Evolutionary conservation across 495 filamentous ascomycete genomes (phyloP).

Genomic region (Cercophora samala): DNA sequence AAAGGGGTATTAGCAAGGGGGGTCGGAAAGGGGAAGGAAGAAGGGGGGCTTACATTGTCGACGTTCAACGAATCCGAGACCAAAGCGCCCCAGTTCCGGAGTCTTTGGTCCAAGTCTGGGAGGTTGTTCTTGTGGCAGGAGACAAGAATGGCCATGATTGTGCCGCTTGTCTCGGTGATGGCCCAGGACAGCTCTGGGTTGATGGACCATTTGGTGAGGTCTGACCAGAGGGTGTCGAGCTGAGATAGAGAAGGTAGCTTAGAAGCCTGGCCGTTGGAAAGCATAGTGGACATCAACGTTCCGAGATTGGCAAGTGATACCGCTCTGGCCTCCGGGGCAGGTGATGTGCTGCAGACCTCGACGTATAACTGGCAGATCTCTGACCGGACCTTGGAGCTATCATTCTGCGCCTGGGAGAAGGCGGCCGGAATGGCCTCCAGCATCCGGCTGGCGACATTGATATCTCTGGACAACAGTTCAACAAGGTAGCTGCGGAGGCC

Average conservation of each 20-base stretch:
- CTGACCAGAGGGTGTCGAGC: constrained; percentile 30
- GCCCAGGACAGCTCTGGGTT: constrained; percentile 46
- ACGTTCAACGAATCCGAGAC: constrained; percentile 40
- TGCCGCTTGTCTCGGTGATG: constrained; percentile 44
- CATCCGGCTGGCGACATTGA: constrained; percentile 32
- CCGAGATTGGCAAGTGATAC: constrained; percentile 39
- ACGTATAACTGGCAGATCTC: constrained; percentile 30
- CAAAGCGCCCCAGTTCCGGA: constrained; percentile 45
- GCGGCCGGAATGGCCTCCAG: constrained; percentile 31
- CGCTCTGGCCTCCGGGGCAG: constrained; percentile 37
- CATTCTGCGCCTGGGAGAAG: constrained; percentile 20
- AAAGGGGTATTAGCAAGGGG: constrained; percentile 5
- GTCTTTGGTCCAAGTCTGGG: constrained; percentile 21
- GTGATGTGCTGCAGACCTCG: constrained; percentile 22
- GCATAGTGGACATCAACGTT: constrained; percentile 29
- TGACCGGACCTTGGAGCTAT: not conserved
- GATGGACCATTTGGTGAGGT: constrained; percentile 33
- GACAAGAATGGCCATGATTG: constrained; percentile 36
- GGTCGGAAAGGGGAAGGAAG: not conserved
- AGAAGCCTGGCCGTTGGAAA: constrained; percentile 14
- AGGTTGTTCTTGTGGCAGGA: not conserved
- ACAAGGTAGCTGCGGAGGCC: constrained; percentile 23
- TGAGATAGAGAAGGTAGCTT: constrained; percentile 25
- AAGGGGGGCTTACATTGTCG: constrained; percentile 40
- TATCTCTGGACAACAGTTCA: constrained; percentile 17